Evolutionary conservation across 371 early-diverging fungal genomes (phyloP).

Genomic region (Haplosporangium sp.): DNA sequence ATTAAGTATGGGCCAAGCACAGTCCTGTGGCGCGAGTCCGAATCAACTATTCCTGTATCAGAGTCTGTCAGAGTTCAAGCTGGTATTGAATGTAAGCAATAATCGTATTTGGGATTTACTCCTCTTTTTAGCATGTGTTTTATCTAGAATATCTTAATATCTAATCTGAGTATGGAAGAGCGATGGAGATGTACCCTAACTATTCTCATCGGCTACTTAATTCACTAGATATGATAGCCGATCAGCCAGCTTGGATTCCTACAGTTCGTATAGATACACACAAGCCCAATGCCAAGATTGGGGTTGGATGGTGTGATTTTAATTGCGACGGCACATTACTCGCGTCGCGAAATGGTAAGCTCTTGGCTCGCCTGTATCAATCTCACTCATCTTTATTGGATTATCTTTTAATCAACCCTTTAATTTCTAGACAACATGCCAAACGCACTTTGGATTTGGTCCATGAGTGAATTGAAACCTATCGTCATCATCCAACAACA

Average conservation of each 20-base stretch:
- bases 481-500: conserved; percentile 51
- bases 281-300: conserved; percentile 52
- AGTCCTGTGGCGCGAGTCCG: conserved; percentile 52
- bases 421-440: conserved; percentile 49
- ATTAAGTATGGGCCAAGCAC: conserved; percentile 42
- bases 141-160: too few species aligned
- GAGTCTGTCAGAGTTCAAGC: conserved; percentile 29
- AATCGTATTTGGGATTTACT: neutral
- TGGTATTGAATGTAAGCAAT: conserved; percentile 40
- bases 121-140: too few species aligned
- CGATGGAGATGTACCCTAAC: neutral
- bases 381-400: neutral
- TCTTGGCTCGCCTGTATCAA: neutral
- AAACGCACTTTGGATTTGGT: conserved; percentile 52
- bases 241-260: conserved; percentile 46
- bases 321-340: conserved; percentile 50
- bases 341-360: conserved; percentile 50
- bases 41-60: conserved; percentile 29
- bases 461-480: conserved; percentile 24
- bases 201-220: neutral
- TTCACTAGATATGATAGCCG: conserved; percentile 33
- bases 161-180: neutral
- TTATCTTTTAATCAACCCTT: neutral
- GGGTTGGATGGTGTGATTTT: conserved; percentile 54
- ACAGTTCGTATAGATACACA: conserved; percentile 36